Percentiles rank a stretch among this genome's conserved stretches.
Evolutionary conservation across 176 grass and related monocot genomes (phyloP).

Genomic region (Triticum timopheevii): DNA sequence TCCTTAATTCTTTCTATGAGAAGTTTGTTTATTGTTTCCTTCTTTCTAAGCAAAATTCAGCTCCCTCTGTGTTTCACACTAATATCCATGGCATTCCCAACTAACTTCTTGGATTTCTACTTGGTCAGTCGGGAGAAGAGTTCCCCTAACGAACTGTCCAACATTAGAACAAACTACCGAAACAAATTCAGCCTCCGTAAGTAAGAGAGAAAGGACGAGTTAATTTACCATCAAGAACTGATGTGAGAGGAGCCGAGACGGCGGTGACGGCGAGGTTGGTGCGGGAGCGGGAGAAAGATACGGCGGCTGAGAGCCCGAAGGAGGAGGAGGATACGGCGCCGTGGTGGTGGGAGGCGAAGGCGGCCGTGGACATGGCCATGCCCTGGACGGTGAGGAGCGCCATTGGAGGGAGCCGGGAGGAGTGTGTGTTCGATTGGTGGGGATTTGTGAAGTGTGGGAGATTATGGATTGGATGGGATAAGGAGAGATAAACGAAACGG

Average conservation of each 20-base stretch:
- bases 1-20: not conserved
- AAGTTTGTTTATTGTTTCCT: not conserved
- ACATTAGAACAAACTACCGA: not conserved
- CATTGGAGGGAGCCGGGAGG: constrained; percentile 8
- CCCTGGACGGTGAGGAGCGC: constrained; percentile 52
- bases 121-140: not conserved
- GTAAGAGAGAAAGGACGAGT: not conserved
- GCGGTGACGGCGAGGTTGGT: not conserved
- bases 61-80: not conserved
- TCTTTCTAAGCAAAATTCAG: not conserved
- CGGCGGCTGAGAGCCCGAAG: constrained; percentile 27
- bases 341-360: constrained; percentile 35
- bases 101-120: not conserved
- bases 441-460: not conserved
- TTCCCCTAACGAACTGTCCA: not conserved
- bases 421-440: not conserved
- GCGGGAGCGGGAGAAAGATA: constrained; percentile 16
- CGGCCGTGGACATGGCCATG: not conserved
- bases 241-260: constrained; percentile 23
- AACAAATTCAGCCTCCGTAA: not conserved
- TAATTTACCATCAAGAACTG: constrained; percentile 22
- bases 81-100: not conserved
- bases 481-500: not conserved
- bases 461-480: not conserved
- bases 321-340: constrained; percentile 30